phyloP scores from a whole-genome alignment of 129 eudicot species.

The Lactuca saligna region DNA sequence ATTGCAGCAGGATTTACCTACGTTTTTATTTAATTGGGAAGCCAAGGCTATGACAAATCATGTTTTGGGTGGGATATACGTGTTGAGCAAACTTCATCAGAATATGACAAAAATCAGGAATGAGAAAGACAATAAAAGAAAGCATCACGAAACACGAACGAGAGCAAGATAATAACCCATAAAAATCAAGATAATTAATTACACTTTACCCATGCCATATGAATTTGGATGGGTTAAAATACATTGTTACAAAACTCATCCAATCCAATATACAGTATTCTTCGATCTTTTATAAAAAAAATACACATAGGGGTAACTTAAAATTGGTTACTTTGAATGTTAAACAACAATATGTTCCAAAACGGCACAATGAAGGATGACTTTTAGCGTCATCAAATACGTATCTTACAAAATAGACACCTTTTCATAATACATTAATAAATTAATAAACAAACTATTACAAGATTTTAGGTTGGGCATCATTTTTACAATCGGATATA shows the following conservation, averaged over 20 bases:
- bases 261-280: neutral
- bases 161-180: neutral
- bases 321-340: no score
- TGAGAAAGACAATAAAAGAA: neutral
- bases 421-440: neutral
- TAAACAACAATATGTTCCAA: no score
- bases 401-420: neutral
- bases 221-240: neutral
- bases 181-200: neutral
- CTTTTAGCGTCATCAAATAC: neutral
- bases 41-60: no score
- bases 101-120: neutral
- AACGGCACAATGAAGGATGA: neutral
- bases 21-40: no score
- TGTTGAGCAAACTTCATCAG: neutral
- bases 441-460: neutral
- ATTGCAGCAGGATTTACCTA: no score
- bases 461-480: neutral
- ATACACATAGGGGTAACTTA: no score
- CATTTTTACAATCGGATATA: neutral
- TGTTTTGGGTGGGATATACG: no score
- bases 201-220: neutral
- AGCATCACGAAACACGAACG: neutral
- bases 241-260: neutral
- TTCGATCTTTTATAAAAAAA: no score